Evolutionary conservation across 2,329 filamentous ascomycete genomes (phyloP).

Genomic region (Stagonosporopsis chrysanthemi): DNA sequence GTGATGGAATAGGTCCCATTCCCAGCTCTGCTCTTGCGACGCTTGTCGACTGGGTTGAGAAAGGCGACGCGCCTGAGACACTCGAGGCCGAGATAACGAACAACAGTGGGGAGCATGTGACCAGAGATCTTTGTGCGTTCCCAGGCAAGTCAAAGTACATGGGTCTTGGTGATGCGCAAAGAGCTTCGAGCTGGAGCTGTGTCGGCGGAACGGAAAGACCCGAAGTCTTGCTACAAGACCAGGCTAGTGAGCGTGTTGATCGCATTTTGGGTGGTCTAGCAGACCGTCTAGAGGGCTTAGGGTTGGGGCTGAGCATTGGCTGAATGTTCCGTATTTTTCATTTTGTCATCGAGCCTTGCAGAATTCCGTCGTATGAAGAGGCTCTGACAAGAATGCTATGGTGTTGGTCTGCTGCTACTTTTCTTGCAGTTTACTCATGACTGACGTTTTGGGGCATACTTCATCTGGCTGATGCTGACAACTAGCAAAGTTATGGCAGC

Average conservation of each 20-base stretch:
- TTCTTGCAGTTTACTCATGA: no score
- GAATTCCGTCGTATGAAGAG: background rate
- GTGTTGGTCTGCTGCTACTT: no score
- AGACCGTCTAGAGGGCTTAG: constrained; percentile 30
- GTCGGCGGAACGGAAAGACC: constrained; percentile 29
- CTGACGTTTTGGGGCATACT: no score
- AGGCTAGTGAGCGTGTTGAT: constrained; percentile 19
- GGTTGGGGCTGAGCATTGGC: constrained; percentile 28
- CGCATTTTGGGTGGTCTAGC: constrained; percentile 27
- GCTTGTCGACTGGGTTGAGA: constrained; percentile 43
- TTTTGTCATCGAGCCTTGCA: background rate
- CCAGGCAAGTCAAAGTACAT: constrained; percentile 30
- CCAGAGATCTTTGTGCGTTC: constrained; percentile 31
- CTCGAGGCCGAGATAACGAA: constrained; percentile 30
- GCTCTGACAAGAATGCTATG: no score
- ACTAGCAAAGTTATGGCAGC: background rate
- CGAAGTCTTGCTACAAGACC: constrained; percentile 8
- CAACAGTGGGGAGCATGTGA: constrained; percentile 26
- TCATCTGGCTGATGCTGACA: background rate
- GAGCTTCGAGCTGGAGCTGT: constrained; percentile 35
- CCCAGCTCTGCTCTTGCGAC: constrained; percentile 27
- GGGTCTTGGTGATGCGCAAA: constrained; percentile 24
- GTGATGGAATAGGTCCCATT: constrained; percentile 26
- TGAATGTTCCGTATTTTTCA: constrained; percentile 6
- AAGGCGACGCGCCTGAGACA: constrained; percentile 32